phyloP scores from a whole-genome alignment of 176 grass and related monocot species.

The Pontederia paniculata region DNA sequence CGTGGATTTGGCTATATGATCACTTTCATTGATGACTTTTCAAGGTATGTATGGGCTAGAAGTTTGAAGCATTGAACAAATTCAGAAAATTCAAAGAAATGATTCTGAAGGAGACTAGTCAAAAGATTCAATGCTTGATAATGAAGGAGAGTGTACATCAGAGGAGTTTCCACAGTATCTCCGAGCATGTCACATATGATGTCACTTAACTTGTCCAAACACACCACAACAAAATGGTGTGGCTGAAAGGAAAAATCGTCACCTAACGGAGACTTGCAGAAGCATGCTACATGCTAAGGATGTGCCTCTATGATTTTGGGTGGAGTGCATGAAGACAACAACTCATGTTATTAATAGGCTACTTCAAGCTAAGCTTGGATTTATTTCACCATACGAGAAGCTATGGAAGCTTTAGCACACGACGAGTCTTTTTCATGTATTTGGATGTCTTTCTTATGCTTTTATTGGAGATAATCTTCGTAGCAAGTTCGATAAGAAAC shows the following conservation, averaged over 20 bases:
- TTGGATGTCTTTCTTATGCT: conserved; percentile 8
- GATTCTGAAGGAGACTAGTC: conserved; percentile 3
- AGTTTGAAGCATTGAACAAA: conserved; percentile 4
- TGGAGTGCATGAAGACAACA: too few species aligned
- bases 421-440: neutral
- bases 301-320: too few species aligned
- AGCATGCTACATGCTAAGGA: too few species aligned
- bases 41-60: neutral
- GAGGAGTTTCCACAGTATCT: conserved; percentile 15
- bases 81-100: conserved; percentile 18
- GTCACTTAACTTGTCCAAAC: conserved; percentile 9
- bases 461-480: conserved; percentile 3
- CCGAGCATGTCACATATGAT: conserved; percentile 1
- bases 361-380: conserved; percentile 1
- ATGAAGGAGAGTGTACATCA: conserved; percentile 3
- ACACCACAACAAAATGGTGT: too few species aligned
- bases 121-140: conserved; percentile 2
- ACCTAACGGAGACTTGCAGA: too few species aligned
- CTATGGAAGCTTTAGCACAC: conserved; percentile 7
- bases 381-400: conserved; percentile 8
- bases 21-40: neutral
- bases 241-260: too few species aligned
- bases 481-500: conserved; percentile 7
- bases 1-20: neutral
- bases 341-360: conserved; percentile 14